Evolutionary conservation across 306 rosid species (phyloP).

Genomic region (Vigna radiata): DNA sequence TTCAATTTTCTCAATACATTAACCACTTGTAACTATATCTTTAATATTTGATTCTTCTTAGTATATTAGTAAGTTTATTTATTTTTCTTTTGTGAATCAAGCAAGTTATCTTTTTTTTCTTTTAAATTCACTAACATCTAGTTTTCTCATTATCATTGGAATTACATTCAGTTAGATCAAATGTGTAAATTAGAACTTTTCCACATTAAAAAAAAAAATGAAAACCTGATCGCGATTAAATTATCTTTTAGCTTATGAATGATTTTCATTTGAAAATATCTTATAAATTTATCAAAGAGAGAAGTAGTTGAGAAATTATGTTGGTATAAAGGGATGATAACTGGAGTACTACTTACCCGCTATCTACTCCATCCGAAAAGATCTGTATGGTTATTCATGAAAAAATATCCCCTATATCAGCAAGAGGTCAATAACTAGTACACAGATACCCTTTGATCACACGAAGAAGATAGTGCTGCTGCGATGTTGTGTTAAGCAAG

Average conservation of each 20-base stretch:
- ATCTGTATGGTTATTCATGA: too few species aligned
- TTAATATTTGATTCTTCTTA: too few species aligned
- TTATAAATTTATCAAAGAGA: not conserved
- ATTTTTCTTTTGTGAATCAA: not conserved
- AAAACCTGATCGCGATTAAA: not conserved
- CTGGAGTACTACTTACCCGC: too few species aligned
- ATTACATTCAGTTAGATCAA: not conserved
- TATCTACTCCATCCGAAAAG: too few species aligned
- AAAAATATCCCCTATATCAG: too few species aligned
- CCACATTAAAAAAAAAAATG: not conserved
- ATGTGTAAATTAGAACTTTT: not conserved
- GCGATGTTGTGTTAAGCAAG: slow-evolving; percentile 38
- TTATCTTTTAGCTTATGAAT: not conserved
- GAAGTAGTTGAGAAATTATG: too few species aligned
- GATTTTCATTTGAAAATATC: not conserved
- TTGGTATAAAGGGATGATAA: too few species aligned
- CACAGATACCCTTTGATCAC: slow-evolving; percentile 8
- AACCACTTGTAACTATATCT: too few species aligned
- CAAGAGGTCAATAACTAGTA: too few species aligned
- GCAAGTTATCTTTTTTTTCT: not conserved
- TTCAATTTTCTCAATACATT: too few species aligned
- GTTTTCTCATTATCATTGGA: not conserved
- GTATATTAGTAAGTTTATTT: too few species aligned
- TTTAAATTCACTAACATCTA: not conserved
- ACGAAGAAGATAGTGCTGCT: not conserved